Percentiles rank a stretch among this genome's conserved stretches.
phyloP scores from a whole-genome alignment of 73 alveolate species.

The Stentor coeruleus region DNA sequence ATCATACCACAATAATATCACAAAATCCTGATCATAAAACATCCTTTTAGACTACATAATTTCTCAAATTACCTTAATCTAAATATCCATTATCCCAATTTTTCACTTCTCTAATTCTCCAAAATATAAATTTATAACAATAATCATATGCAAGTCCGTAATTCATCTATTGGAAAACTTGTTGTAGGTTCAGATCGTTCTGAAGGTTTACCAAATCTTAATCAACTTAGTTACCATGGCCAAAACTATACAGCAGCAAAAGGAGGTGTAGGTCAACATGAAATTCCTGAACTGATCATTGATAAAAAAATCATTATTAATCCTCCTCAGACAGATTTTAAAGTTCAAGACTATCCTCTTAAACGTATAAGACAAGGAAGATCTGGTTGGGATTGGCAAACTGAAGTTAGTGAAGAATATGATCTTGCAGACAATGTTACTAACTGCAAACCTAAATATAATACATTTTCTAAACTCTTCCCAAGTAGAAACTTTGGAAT shows the following conservation, averaged over 20 bases:
- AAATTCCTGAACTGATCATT: neutral
- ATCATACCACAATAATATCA: too few relatives aligned
- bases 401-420: neutral
- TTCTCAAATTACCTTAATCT: too few relatives aligned
- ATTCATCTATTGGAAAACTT: neutral
- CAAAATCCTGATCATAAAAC: too few relatives aligned
- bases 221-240: neutral
- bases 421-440: neutral
- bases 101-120: too few relatives aligned
- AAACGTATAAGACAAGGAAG: slow-evolving; percentile 6
- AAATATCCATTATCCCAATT: too few relatives aligned
- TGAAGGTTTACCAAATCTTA: neutral
- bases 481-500: neutral
- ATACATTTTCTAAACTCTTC: slow-evolving; percentile 2
- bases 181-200: neutral
- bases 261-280: neutral
- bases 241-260: neutral
- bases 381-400: slow-evolving; percentile 23
- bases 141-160: slow-evolving; percentile 11
- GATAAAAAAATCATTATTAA: neutral
- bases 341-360: neutral
- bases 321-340: slow-evolving; percentile 23
- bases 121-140: too few relatives aligned
- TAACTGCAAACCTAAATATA: neutral
- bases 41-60: too few relatives aligned